These are phyloP conservation scores for Sporodiniella umbellata DNA, from an alignment of 371 early-diverging fungal genomes.

Conservation along the genomic window DNA sequence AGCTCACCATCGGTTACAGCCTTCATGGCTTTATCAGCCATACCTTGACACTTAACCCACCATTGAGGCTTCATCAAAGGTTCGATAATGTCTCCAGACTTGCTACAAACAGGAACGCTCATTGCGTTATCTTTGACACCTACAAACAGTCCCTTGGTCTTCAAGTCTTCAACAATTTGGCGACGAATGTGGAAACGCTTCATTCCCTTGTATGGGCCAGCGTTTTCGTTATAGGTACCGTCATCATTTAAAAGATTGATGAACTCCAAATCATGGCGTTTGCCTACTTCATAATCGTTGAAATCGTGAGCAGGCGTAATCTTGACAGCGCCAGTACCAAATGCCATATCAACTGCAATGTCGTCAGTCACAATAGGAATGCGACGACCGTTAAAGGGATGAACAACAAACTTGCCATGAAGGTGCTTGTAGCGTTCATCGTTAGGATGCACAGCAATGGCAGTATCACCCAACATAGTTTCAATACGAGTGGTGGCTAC, in stretches of 20 bases:
- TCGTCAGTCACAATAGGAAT: slow-evolving; percentile 94
- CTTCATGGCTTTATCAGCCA: slow-evolving; percentile 88
- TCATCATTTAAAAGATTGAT: slow-evolving; percentile 97
- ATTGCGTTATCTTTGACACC: slow-evolving; percentile 90
- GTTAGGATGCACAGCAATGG: slow-evolving; percentile 92
- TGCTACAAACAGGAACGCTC: slow-evolving; percentile 91
- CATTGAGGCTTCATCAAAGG: slow-evolving; percentile 99
- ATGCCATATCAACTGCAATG: slow-evolving; percentile 90
- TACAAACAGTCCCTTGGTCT: slow-evolving; percentile 86
- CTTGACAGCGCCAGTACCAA: slow-evolving; percentile 99
- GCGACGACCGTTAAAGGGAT: slow-evolving; percentile 92
- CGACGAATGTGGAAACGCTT: slow-evolving; percentile 97
- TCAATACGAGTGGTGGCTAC: slow-evolving; percentile 99
- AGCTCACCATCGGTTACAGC: slow-evolving; percentile 88
- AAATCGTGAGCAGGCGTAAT: slow-evolving; percentile 99
- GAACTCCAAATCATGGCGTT: slow-evolving; percentile 90
- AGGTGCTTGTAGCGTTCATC: slow-evolving; percentile 86
- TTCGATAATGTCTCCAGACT: slow-evolving; percentile 97
- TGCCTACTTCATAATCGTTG: slow-evolving; percentile 98
- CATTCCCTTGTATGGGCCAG: slow-evolving; percentile 85
- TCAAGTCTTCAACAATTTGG: slow-evolving; percentile 84
- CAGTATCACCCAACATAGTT: slow-evolving; percentile 99
- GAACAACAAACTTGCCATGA: slow-evolving; percentile 90
- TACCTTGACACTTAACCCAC: slow-evolving; percentile 95
- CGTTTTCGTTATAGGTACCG: slow-evolving; percentile 91